Conservation (phyloP, 2,329 filamentous ascomycete genomes). For the Lasiodiplodia sp. region DNA sequence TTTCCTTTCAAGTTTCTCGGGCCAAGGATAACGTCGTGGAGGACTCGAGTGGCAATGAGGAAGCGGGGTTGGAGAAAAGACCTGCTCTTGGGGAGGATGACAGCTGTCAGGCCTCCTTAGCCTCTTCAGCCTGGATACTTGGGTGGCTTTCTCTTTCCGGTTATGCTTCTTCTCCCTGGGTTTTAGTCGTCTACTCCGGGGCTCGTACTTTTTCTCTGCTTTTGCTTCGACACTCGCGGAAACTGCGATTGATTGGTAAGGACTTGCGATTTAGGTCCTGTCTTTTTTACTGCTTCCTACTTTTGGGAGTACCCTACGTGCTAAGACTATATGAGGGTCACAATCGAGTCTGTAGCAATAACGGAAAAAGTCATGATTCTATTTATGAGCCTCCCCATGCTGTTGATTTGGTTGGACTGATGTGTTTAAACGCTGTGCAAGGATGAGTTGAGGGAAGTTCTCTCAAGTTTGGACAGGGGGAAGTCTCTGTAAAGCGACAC, state of each 20-base stretch:
- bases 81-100: slow-evolving; percentile 11
- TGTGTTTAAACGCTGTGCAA: neutral
- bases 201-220: slow-evolving; percentile 1
- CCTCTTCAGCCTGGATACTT: slow-evolving; percentile 1
- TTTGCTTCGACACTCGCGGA: slow-evolving; percentile 6
- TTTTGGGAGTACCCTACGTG: neutral
- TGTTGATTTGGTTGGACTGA: neutral
- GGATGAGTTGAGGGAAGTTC: neutral
- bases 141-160: neutral
- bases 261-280: neutral
- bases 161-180: slow-evolving; percentile 6
- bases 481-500: neutral
- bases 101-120: neutral
- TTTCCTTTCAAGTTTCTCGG: slow-evolving; percentile 3
- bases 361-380: slow-evolving; percentile 15
- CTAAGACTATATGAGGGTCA: neutral
- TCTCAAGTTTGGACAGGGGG: neutral
- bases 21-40: neutral
- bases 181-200: neutral
- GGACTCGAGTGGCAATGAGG: neutral
- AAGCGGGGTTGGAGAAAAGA: neutral
- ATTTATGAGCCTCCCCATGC: neutral
- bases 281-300: neutral
- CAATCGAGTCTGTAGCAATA: slow-evolving; percentile 17
- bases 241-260: slow-evolving; percentile 4